Conservation (phyloP, 2,329 filamentous ascomycete genomes). For the Truncatella angustata region DNA sequence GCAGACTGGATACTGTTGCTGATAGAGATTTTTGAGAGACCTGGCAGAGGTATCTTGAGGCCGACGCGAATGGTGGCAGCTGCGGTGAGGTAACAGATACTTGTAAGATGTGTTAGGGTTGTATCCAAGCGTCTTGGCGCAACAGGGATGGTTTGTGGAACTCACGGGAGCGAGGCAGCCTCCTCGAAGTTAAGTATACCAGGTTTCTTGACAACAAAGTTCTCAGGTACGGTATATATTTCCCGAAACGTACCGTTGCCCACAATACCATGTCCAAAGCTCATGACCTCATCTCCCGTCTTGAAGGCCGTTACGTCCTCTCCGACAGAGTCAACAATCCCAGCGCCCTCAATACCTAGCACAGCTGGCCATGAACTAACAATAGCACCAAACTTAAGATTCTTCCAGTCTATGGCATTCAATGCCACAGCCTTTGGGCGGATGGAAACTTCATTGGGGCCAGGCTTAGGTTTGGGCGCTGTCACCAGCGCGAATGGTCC, state of each 20-base stretch:
- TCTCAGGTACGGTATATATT: conserved; percentile 18
- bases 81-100: conserved; percentile 24
- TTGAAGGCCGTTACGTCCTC: conserved; percentile 22
- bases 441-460: conserved; percentile 28
- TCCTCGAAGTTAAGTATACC: conserved; percentile 26
- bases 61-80: conserved; percentile 20
- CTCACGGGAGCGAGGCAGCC: conserved; percentile 29
- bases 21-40: conserved; percentile 10
- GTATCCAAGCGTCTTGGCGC: background rate
- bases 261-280: conserved; percentile 7
- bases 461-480: conserved; percentile 18
- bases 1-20: conserved; percentile 18
- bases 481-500: conserved; percentile 15
- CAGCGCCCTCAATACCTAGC: conserved; percentile 32
- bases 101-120: conserved; percentile 2
- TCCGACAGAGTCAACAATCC: conserved; percentile 32
- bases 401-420: conserved; percentile 34
- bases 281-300: conserved; percentile 30
- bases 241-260: conserved; percentile 26
- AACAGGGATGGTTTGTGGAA: background rate
- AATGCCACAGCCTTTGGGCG: conserved; percentile 30
- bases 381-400: conserved; percentile 24
- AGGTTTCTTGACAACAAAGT: conserved; percentile 26
- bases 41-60: conserved; percentile 24
- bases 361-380: conserved; percentile 30